Evolutionary conservation across 768 basidiomycete species (phyloP), one percentile per base, ranked within the genome.

Genomic region (Chalciporus piperatus): DNA sequence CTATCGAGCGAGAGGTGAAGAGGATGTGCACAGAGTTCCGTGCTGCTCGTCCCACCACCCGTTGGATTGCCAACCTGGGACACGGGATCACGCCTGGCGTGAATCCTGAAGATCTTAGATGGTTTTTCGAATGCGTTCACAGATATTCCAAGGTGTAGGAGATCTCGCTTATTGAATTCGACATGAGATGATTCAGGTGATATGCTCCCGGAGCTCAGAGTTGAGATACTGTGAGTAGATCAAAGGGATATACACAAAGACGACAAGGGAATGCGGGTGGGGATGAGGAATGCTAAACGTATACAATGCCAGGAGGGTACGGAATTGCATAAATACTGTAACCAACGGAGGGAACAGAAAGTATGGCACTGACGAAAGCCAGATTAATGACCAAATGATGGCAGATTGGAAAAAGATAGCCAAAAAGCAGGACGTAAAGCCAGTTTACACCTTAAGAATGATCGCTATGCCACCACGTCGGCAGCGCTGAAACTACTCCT

Each of bases 71-170:
- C 9, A 98, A 98, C 71, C 74, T 99, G 19, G 97, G 97, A 0
- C 97, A 98, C 66, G 97, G 97, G 6, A 95, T 99, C 60, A 97
- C 94, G 4, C 97, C 97, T 11, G 89, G 84, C 22, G 95, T 98
- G 13, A 84, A 97, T 67, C 93, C 96, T 19, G 94, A 98, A 49
- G 92, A 97, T 68, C 74, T 97, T 68, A 76, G 78, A 50, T 96
- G 85, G 83, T 97, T 96, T 76, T 82, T 96, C 55, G 81, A 96
- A 68, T 95, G 92, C 63, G 79, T 93, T 43, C 89, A 87, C 62
- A 91, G 85, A 63, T 89, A 92, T 64, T 92, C 91, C 3, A 64
- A 71, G 22, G 51, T 55, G 13, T 45, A 54, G 52, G 35, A 9
- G 6, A 37, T 37, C 16, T 37, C 35, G 35, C 16, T n/a, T 9